Evolutionary conservation across 2,329 filamentous ascomycete species (phyloP).

Genomic region (Exophiala xenobiotica): DNA sequence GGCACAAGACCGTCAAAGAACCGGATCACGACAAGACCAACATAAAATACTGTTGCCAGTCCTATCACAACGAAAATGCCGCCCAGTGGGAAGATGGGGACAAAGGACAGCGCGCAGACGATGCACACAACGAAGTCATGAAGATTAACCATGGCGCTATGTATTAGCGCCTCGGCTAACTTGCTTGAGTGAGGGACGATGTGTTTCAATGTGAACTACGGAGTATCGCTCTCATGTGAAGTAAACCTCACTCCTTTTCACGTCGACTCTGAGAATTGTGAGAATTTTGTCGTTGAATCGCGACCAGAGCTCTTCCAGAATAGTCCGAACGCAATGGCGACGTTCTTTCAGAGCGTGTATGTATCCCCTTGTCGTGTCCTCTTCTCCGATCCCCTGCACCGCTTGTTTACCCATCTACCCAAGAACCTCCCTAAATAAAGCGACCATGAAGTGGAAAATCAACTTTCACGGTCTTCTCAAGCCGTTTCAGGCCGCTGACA

Average conservation of each 20-base stretch:
- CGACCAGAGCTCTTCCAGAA: background rate
- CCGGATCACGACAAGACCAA: no score
- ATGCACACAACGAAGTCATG: no score
- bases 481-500: slow-evolving; percentile 33
- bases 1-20: no score
- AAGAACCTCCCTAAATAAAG: slow-evolving; percentile 7
- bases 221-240: background rate
- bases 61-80: no score
- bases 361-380: slow-evolving; percentile 8
- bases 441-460: slow-evolving; percentile 19
- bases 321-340: slow-evolving; percentile 41
- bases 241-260: slow-evolving; percentile 3
- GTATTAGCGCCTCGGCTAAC: no score
- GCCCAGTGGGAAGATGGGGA: no score
- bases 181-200: no score
- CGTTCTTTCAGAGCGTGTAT: slow-evolving; percentile 53
- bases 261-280: slow-evolving; percentile 6
- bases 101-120: no score
- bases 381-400: slow-evolving; percentile 4
- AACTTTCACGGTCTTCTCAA: slow-evolving; percentile 22
- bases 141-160: no score
- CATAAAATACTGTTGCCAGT: no score
- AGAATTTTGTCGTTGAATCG: background rate
- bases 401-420: background rate
- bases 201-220: no score